Base-by-base conservation (phyloP, 1,284 basidiomycete genomes). In the Cryptococcus deneoformans region DNA sequence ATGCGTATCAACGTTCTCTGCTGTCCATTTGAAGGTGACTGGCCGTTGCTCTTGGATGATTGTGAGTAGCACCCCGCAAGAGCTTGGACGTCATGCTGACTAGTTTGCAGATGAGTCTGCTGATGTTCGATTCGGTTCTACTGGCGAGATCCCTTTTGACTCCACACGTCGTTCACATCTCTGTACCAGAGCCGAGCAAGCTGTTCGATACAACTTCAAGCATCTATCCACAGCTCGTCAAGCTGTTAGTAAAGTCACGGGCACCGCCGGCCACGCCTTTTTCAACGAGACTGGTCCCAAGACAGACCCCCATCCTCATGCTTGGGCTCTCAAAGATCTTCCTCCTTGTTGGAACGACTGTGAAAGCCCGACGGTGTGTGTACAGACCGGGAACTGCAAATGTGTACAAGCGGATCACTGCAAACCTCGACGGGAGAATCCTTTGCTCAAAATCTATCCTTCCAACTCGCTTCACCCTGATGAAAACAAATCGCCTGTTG, bases 321-420 rank as follows among this genome's bases (percentile, higher is more conserved):
- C 69, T 10, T 79, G 77, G 77, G 65, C 63, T 6, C 53, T 72
- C n/a, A 70, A 68, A 49, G 62, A 69, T 24, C 58, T 77, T 3
- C 72, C 71, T 5, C 58, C 73, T 9, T 79, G 77, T 63, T 76
- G 72, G 69, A 79, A 79, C 63, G 71, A 77, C 56, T 79, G 77
- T 57, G 59, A 64, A 49, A 68, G 66, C 46, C 77, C 77, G 11
- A 66, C 71, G 4, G 64, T 77, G 38, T 79, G 77, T 56, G 67
- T 79, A n/a, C 70, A 78, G 58, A 77, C 74, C 0, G 76, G 76
- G 1, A 59, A 68, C 37, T 79, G 77, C 58, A 71, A 74, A 36
- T 79, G 77, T 47, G 73, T 79, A 7, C 67, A 68, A 49, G 67
- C 75, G 4, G 75, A 77, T 55, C 62, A 67, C 34, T 77, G 76